Evolutionary conservation across 148 eudicot species (phyloP).

Genomic region (Drosera capensis): DNA sequence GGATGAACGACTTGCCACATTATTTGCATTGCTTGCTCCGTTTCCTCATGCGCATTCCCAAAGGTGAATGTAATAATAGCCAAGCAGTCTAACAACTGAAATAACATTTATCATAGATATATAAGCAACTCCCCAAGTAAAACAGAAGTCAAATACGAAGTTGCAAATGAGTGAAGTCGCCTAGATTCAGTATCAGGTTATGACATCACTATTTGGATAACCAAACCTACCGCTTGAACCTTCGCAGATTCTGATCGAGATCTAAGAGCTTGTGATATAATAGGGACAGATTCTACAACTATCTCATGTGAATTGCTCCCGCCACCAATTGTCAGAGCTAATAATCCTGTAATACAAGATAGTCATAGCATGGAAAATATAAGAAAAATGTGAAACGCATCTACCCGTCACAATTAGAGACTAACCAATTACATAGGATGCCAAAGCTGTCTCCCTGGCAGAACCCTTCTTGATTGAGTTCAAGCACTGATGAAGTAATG

Average conservation of each 20-base stretch:
- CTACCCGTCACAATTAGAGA: slow-evolving; percentile 1
- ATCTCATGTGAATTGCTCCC: slow-evolving; percentile 74
- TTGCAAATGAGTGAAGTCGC: too few species aligned
- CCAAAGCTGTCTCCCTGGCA: slow-evolving; percentile 61
- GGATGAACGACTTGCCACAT: slow-evolving; percentile 95
- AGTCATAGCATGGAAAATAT: too few species aligned
- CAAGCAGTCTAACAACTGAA: slow-evolving; percentile 75
- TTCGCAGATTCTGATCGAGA: slow-evolving; percentile 52
- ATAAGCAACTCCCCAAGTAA: not conserved
- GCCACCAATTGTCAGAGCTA: slow-evolving; percentile 69
- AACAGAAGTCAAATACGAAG: too few species aligned
- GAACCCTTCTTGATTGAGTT: slow-evolving; percentile 72
- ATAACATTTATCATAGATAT: slow-evolving; percentile 2
- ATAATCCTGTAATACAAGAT: slow-evolving; percentile 29
- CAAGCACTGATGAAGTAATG: slow-evolving; percentile 63
- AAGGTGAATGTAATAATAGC: slow-evolving; percentile 72
- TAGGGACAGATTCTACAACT: slow-evolving; percentile 46
- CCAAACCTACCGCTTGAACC: slow-evolving; percentile 41
- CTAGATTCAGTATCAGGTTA: too few species aligned
- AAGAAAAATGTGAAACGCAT: not conserved
- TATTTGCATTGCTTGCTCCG: slow-evolving; percentile 66
- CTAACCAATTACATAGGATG: slow-evolving; percentile 54
- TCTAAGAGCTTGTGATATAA: slow-evolving; percentile 66
- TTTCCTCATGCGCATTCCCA: slow-evolving; percentile 61
- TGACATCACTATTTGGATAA: too few species aligned